Base-by-base conservation (phyloP, 352 stramenopile species). In the Pythium sp. region DNA sequence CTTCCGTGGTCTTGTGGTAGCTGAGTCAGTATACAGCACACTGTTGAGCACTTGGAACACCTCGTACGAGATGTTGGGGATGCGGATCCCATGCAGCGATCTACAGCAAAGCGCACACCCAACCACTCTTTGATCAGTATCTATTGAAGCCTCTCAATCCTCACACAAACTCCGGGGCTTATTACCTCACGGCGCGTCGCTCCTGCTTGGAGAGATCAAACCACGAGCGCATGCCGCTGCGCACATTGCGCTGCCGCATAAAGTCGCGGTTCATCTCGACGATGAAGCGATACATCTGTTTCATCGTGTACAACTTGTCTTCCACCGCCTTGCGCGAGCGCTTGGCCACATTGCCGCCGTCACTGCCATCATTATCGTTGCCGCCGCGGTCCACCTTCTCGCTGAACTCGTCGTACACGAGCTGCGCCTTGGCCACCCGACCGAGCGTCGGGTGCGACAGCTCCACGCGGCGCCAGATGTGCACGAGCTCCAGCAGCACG, bases 201-300 rank as follows among this genome's bases (percentile, higher is more conserved):
- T 89, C 80, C 12, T 88, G 72, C 49, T 82, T 84, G 38, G 75
- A 77, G 24, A 90, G 72, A 63, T 81, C 73, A 70, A 90, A 90
- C 82, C 82, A 90, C 71, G 28, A 78, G 78, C n/a, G 72, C 68
- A 26, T 58, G 1, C 66, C 64, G 32, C 28, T 11, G 49, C 61
- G 9, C 20, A 15, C 46, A 6, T 18, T 46, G 18, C 22, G 38
- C 24, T 57, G 28, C 46, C 60, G 73, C 62, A 73, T 71, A 56
- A 87, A 77, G 47, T 77, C 79, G 57, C 75, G 69, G 60, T 85
- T 89, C 58, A 86, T 78, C 63, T 86, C 77, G 20, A 82, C 46
- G 55, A 91, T 87, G 65, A 91, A 91, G 34, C 86, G 79, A 67
- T 91, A 87, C 82, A 91, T 89, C 49, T 88, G 82, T 70, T 87